A percentile compares a stretch with the other conserved stretches of the same genome.
These are phyloP conservation scores for Populus hybrid DNA, from an alignment of 441 rosid genomes.

Conservation along the genomic window DNA sequence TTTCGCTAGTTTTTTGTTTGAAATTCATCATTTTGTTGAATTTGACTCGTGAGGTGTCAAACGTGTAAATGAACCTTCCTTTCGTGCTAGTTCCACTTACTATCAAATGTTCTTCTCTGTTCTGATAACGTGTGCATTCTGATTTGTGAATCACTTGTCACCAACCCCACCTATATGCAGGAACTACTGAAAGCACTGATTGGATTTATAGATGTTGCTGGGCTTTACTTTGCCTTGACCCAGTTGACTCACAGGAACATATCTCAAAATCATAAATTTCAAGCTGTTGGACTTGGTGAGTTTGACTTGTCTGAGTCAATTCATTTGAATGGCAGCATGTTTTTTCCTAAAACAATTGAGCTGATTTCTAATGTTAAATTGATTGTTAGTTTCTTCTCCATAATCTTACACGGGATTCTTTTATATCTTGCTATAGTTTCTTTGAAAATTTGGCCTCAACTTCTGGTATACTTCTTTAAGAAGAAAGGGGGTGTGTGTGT, in stretches of 20 bases:
- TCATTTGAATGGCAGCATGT: slow-evolving; percentile 2
- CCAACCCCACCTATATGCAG: slow-evolving; percentile 33
- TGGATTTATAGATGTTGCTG: slow-evolving; percentile 93
- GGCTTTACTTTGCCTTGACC: slow-evolving; percentile 81
- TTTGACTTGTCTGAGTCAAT: slow-evolving; percentile 8
- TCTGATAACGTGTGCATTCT: not conserved
- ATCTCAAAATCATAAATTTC: slow-evolving; percentile 94
- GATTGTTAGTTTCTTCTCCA: not conserved
- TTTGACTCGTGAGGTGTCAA: not conserved
- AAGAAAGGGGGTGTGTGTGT: not conserved
- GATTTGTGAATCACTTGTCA: slow-evolving; percentile 11
- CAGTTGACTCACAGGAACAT: slow-evolving; percentile 92
- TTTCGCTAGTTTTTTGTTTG: not conserved
- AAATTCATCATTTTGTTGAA: not conserved
- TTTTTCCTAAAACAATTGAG: not conserved
- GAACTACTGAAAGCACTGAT: slow-evolving; percentile 88
- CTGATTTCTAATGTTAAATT: not conserved
- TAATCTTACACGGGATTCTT: not conserved
- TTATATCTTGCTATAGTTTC: not conserved
- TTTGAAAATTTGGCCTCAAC: not conserved
- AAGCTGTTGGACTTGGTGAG: slow-evolving; percentile 96
- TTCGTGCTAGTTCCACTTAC: not conserved
- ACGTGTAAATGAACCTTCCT: not conserved
- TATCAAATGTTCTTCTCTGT: not conserved
- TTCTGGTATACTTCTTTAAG: not conserved